Evolutionary conservation across 257 asterid species (phyloP).

Genomic region (Przewalskia tangutica): DNA sequence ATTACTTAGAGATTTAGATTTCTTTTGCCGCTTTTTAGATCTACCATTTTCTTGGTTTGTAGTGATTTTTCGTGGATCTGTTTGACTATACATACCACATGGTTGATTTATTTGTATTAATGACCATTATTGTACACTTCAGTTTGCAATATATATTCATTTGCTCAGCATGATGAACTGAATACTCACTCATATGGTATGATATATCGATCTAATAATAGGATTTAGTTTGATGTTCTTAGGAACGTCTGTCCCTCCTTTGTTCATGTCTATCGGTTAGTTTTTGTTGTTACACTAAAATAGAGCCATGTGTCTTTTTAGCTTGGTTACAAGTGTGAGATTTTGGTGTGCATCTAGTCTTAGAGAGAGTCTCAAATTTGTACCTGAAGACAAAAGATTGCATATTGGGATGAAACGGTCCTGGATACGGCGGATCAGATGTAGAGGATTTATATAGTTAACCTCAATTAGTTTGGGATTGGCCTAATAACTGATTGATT

Average conservation of each 20-base stretch:
- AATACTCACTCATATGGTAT: background rate
- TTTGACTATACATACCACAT: background rate
- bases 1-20: no score
- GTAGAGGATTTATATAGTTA: background rate
- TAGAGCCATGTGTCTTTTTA: background rate
- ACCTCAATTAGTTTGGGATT: background rate
- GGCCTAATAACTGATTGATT: background rate
- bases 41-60: background rate
- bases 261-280: background rate
- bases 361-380: background rate
- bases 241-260: background rate
- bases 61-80: background rate
- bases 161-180: background rate
- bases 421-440: background rate
- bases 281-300: background rate
- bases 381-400: background rate
- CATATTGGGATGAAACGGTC: background rate
- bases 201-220: background rate
- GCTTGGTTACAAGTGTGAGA: background rate
- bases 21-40: background rate
- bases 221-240: background rate
- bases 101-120: background rate
- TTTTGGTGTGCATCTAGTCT: background rate
- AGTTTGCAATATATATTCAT: background rate
- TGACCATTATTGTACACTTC: background rate